Percentiles rank a stretch among this genome's conserved stretches.
Evolutionary conservation across 2,329 filamentous ascomycete genomes (phyloP).

Genomic region (Parasarocladium wereldwijsianum): DNA sequence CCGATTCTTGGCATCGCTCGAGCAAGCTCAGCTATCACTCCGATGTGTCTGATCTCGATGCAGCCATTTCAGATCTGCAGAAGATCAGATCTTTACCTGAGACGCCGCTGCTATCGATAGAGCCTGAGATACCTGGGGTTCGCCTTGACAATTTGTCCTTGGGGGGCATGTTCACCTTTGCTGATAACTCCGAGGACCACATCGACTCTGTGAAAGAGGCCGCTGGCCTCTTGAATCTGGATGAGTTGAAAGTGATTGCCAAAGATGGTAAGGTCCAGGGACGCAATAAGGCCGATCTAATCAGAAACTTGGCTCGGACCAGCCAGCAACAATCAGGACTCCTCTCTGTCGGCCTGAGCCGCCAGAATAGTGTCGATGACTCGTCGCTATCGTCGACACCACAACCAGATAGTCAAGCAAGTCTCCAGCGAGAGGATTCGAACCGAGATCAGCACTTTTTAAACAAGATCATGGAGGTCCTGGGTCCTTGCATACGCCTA

Average conservation of each 20-base stretch:
- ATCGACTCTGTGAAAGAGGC: conserved; percentile 75
- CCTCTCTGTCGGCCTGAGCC: conserved; percentile 50
- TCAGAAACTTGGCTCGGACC: conserved; percentile 56
- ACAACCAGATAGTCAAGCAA: conserved; percentile 25
- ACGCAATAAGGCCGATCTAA: conserved; percentile 72
- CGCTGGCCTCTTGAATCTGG: conserved; percentile 64
- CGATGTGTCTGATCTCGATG: conserved; percentile 62
- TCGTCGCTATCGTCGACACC: too few species aligned
- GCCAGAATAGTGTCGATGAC: conserved; percentile 44
- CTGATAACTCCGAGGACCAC: conserved; percentile 57
- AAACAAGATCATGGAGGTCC: conserved; percentile 59
- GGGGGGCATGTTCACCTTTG: conserved; percentile 54
- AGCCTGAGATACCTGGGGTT: conserved; percentile 14
- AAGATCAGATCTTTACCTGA: conserved; percentile 36
- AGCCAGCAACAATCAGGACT: conserved; percentile 65
- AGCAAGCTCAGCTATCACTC: conserved; percentile 63
- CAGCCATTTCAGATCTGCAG: conserved; percentile 53
- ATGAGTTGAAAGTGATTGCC: conserved; percentile 72
- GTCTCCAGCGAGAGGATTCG: conserved; percentile 21
- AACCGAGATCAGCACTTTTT: conserved; percentile 65
- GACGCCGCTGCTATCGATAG: conserved; percentile 4
- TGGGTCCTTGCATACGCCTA: conserved; percentile 73
- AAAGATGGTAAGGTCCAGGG: conserved; percentile 80
- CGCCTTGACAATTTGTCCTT: conserved; percentile 30
- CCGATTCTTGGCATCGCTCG: conserved; percentile 78